These are phyloP conservation scores for Eucalyptus decipiens DNA, from an alignment of 345 rosid species.

Conservation along the genomic window DNA sequence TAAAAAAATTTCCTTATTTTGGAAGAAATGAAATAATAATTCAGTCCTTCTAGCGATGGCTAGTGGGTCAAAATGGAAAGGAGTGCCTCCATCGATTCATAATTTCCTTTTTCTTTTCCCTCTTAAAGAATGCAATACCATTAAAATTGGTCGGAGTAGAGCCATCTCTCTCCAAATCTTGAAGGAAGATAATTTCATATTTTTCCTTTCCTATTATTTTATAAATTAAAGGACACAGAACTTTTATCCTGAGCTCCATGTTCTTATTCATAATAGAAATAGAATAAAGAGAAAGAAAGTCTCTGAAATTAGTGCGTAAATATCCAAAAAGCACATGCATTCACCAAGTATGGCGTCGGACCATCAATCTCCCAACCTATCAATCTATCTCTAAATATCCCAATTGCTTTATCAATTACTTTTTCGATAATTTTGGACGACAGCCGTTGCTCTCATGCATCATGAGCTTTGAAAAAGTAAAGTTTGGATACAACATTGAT, in stretches of 20 bases:
- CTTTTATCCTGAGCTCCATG: not conserved
- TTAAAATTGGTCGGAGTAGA: not conserved
- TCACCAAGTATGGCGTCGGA: not conserved
- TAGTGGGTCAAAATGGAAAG: not conserved
- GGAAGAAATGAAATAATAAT: not conserved
- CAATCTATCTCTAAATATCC: not conserved
- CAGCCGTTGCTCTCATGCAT: not conserved
- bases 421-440: not conserved
- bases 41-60: not conserved
- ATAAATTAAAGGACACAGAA: not conserved
- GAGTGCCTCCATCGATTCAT: not conserved
- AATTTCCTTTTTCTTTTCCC: not conserved
- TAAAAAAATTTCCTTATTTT: not conserved
- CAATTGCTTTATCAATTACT: not conserved
- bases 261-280: not conserved
- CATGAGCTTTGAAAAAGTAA: not conserved
- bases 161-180: not conserved
- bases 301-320: not conserved
- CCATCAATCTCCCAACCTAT: not conserved
- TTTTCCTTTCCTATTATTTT: not conserved
- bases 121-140: not conserved
- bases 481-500: not conserved
- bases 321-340: not conserved
- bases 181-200: not conserved
- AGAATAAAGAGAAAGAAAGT: not conserved